A percentile compares a stretch with the other conserved stretches of the same genome.
Evolutionary conservation across 2,329 filamentous ascomycete species (phyloP).

Genomic region (Calonectria montana): DNA sequence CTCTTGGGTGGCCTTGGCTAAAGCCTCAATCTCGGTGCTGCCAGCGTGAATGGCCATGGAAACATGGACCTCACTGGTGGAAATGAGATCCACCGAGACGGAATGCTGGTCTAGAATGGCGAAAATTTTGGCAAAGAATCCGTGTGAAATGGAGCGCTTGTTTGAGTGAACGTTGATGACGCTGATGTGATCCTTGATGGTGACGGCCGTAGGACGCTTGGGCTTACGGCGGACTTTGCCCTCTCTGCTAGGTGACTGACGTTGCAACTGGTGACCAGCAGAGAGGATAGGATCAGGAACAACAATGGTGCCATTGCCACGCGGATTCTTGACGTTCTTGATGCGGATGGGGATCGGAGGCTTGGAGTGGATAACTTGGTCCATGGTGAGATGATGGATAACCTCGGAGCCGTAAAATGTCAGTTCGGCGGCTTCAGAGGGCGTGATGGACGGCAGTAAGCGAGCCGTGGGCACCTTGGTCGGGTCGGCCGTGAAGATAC

Average conservation of each 20-base stretch:
- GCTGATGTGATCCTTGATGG: constrained; percentile 96
- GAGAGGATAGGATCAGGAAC: constrained; percentile 76
- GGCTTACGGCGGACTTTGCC: constrained; percentile 61
- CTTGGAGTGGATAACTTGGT: constrained; percentile 87
- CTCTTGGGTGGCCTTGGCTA: constrained; percentile 76
- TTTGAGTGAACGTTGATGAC: constrained; percentile 99
- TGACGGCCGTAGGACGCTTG: constrained; percentile 88
- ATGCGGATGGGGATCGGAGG: constrained; percentile 87
- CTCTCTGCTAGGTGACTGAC: constrained; percentile 56
- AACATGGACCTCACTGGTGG: constrained; percentile 95
- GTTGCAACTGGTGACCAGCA: constrained; percentile 68
- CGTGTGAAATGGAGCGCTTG: constrained; percentile 94
- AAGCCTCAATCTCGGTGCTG: constrained; percentile 69
- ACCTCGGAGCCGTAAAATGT: constrained; percentile 96
- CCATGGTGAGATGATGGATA: constrained; percentile 99
- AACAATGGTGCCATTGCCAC: constrained; percentile 82
- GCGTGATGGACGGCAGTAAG: constrained; percentile 88
- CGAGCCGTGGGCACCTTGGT: constrained; percentile 94
- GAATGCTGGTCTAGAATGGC: constrained; percentile 87
- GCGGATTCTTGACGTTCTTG: constrained; percentile 91
- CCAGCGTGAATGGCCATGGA: constrained; percentile 95
- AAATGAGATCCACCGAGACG: constrained; percentile 95
- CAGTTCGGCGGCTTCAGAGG: constrained; percentile 93
- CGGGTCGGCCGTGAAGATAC: constrained; percentile 87
- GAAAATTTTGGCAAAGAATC: constrained; percentile 95